Evolutionary conservation across 306 rosid species (phyloP).

Genomic region (Ammopiptanthus mongolicus): DNA sequence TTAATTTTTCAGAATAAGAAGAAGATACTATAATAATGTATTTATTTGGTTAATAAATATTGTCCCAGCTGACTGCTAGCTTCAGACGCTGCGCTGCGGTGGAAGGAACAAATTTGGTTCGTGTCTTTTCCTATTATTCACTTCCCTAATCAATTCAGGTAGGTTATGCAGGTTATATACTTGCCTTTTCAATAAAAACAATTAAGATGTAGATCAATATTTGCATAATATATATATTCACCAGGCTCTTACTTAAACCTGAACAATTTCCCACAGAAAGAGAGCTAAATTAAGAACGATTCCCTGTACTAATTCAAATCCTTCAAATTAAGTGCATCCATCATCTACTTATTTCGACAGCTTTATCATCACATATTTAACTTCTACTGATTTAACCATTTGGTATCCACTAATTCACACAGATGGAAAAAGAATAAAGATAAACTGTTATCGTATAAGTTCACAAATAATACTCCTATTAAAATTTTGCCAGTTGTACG

Average conservation of each 20-base stretch:
- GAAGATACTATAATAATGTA: no score
- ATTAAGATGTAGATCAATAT: background rate
- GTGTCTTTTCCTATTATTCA: background rate
- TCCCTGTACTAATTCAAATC: background rate
- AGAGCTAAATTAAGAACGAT: background rate
- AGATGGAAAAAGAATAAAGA: no score
- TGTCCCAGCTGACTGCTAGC: background rate
- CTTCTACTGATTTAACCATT: no score
- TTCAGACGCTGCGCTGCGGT: background rate
- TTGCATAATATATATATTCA: background rate
- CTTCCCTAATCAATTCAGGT: background rate
- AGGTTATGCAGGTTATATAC: background rate
- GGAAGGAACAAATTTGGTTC: background rate
- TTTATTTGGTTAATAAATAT: background rate
- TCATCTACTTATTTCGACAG: background rate
- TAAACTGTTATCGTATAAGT: no score
- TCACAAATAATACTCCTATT: no score
- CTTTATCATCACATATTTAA: no score
- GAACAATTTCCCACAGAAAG: no score
- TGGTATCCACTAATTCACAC: no score
- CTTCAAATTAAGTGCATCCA: background rate
- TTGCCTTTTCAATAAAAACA: background rate
- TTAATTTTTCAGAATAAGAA: background rate
- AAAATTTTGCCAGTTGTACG: no score
- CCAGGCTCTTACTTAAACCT: background rate